Conservation (phyloP, 352 stramenopile species). For the Globisporangium okanoganense region DNA sequence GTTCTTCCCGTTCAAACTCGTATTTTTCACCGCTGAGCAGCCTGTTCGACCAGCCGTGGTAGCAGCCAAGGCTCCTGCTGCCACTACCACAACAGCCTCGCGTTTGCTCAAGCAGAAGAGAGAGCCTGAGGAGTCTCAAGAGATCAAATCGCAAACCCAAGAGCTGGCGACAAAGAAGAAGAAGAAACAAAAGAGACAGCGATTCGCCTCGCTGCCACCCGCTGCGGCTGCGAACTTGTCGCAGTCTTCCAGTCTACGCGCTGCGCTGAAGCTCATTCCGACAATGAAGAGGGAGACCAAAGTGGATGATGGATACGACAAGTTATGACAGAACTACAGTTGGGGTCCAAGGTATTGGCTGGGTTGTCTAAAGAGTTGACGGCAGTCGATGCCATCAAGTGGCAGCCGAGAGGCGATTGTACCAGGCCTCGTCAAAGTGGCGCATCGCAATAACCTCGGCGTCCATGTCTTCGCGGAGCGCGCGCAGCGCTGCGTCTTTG, state of each 20-base stretch:
- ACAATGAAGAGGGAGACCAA: neutral
- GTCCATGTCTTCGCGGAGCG: constrained; percentile 61
- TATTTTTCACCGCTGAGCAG: constrained; percentile 30
- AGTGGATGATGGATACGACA: constrained; percentile 3
- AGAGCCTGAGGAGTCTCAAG: no score
- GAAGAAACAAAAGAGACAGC: constrained; percentile 7
- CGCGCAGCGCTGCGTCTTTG: constrained; percentile 77
- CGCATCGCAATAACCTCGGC: constrained; percentile 24
- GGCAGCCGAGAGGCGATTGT: constrained; percentile 18
- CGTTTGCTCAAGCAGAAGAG: no score
- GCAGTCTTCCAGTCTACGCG: constrained; percentile 2
- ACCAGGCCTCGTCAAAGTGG: constrained; percentile 54
- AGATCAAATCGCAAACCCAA: neutral
- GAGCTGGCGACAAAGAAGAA: constrained; percentile 1
- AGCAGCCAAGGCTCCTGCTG: no score
- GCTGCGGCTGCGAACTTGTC: neutral
- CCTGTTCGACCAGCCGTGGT: neutral
- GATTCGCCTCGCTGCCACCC: neutral
- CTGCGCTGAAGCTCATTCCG: constrained; percentile 19
- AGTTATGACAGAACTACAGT: neutral
- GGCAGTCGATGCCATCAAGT: neutral
- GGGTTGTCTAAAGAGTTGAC: neutral
- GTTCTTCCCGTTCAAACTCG: constrained; percentile 60
- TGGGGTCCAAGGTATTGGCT: no score
- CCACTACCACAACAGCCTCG: no score